Conservation (phyloP, 148 eudicot species). For the Camellia lanceoleosa region DNA sequence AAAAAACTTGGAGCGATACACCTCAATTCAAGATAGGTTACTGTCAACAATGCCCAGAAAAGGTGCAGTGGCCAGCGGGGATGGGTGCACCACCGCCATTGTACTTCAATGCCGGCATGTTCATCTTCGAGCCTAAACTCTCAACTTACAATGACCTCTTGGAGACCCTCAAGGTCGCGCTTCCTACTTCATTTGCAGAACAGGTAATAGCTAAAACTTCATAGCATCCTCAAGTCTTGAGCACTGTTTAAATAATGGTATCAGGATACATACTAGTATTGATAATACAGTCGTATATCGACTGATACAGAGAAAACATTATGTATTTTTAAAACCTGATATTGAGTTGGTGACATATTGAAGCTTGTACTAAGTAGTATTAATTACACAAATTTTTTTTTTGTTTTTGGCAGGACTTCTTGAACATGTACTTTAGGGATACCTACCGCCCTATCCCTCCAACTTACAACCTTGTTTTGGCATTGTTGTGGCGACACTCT, state of each 20-base stretch:
- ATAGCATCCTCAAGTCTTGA: too few species aligned
- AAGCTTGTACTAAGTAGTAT: too few species aligned
- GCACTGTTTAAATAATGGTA: too few species aligned
- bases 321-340: too few species aligned
- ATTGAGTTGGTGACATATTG: too few species aligned
- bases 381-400: background rate
- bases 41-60: conserved; percentile 18
- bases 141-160: conserved; percentile 14
- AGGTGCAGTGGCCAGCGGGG: conserved; percentile 13
- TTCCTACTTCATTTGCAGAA: conserved; percentile 16
- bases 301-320: too few species aligned
- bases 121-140: conserved; percentile 9
- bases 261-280: too few species aligned
- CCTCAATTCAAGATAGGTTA: conserved; percentile 17
- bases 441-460: conserved; percentile 10
- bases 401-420: conserved; percentile 8
- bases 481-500: conserved; percentile 17
- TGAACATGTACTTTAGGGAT: conserved; percentile 11
- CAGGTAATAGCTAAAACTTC: conserved; percentile 6
- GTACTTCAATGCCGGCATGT: conserved; percentile 21
- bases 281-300: too few species aligned
- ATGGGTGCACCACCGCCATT: conserved; percentile 13
- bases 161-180: conserved; percentile 5
- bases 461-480: conserved; percentile 16
- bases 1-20: conserved; percentile 11